Percentiles rank a stretch among this genome's conserved stretches.
Conservation (phyloP, 176 grass and related monocot species). For the Rhynchospora pubera region DNA sequence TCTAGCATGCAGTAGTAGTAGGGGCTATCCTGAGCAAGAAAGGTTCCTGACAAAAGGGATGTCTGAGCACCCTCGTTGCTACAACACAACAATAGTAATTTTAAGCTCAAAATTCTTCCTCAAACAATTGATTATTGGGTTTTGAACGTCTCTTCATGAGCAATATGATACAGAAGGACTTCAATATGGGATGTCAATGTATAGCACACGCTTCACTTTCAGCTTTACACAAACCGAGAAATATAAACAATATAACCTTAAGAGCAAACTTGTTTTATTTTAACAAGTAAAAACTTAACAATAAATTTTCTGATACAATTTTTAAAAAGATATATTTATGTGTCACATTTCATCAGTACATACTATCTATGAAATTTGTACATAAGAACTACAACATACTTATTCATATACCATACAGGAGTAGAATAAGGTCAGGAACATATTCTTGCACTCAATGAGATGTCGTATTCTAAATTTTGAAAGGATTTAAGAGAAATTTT, state of each 20-base stretch:
- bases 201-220: too few species aligned
- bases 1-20: conserved; percentile 94
- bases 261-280: too few species aligned
- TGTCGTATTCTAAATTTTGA: neutral
- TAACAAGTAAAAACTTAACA: neutral
- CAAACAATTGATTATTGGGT: neutral
- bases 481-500: neutral
- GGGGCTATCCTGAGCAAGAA: conserved; percentile 80
- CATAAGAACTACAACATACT: neutral
- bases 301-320: neutral
- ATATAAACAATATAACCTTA: too few species aligned
- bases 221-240: too few species aligned
- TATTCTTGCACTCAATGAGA: neutral
- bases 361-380: neutral
- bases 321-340: neutral
- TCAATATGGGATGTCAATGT: neutral
- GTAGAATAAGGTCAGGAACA: neutral
- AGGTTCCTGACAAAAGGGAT: conserved; percentile 69
- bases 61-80: conserved; percentile 69
- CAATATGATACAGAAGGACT: neutral
- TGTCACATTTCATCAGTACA: neutral
- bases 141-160: neutral
- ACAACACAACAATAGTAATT: conserved; percentile 36
- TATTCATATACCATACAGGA: neutral
- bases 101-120: neutral